Evolutionary conservation across 2,329 filamentous ascomycete species (phyloP), one percentile per base, ranked within the genome.

Genomic region (Monosporascus sp.): DNA sequence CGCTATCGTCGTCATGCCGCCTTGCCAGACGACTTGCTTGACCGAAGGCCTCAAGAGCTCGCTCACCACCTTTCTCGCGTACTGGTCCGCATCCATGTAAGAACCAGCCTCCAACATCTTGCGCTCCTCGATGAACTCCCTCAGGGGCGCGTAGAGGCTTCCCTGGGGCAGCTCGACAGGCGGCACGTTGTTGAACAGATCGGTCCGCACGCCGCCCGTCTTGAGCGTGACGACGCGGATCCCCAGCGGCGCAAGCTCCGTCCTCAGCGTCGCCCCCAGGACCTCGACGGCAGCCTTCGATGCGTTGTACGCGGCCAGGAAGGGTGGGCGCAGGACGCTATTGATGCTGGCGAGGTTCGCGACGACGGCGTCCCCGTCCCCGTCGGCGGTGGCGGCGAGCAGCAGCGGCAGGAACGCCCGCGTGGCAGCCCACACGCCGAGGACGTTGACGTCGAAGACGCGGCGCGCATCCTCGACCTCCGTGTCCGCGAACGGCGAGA

Each of bases 251-350:
- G 62, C 60, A 0, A 66, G 56, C 54, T 66, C 63, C 0, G 58
- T 55, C 16, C 63, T 59, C 26, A 65, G 59, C 7, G 37, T 61
- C 0, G 52, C 60, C 7, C 59, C 55, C 14, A 60, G 55, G 19
- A 53, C 53, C 17, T 66, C 63, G 9, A 65, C 46, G 4, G 63
- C 63, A 1, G 64, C 64, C 45, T 66, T 66, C 0, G 63, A 63
- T n/a, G 64, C 63, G 52, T 63, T 64, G 48, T 64, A 66, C 37
- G 56, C 45, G 16, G 58, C 52, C 46, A 64, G 53, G 48, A 63
- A 61, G 11, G 57, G 53, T 2, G 58, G 58, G 1, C 53, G 60
- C n/a, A 62, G 38, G 41, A 58, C 54, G 14, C 50, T 38, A 49
- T 64, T 65, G 16, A 64, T 47, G 45, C 62, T 65, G 43, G 58